phyloP scores from a whole-genome alignment of 352 stramenopile species.

The Albugo candida region DNA sequence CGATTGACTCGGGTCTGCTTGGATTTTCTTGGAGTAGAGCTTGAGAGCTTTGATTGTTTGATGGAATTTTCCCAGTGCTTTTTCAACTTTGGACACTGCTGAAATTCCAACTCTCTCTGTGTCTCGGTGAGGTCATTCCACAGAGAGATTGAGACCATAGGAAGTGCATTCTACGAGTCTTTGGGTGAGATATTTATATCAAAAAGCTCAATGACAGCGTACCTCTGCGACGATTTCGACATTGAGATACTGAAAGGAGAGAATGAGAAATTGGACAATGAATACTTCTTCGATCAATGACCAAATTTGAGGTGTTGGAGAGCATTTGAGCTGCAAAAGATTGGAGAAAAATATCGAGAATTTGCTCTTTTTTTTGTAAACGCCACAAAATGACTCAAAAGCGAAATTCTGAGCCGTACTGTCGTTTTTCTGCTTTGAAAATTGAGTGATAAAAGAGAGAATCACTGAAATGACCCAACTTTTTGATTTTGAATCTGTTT shows the following conservation, averaged over 20 bases:
- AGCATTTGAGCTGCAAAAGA: too few species aligned
- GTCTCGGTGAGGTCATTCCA: slow-evolving; percentile 36
- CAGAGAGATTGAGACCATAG: slow-evolving; percentile 35
- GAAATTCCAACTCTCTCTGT: slow-evolving; percentile 43
- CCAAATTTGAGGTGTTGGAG: slow-evolving; percentile 2
- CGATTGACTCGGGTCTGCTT: slow-evolving; percentile 1
- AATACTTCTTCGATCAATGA: slow-evolving; percentile 27
- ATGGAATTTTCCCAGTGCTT: slow-evolving; percentile 36
- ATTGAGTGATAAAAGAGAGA: too few species aligned
- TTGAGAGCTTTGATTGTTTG: neutral
- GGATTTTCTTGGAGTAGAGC: slow-evolving; percentile 1
- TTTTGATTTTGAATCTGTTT: too few species aligned
- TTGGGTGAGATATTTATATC: neutral
- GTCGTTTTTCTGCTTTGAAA: too few species aligned
- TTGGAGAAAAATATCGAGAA: too few species aligned
- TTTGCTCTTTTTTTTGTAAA: too few species aligned
- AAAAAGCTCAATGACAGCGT: neutral
- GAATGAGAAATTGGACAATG: slow-evolving; percentile 37
- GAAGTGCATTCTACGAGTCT: slow-evolving; percentile 16
- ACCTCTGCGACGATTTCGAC: slow-evolving; percentile 23
- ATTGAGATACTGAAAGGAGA: slow-evolving; percentile 38
- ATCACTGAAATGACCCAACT: too few species aligned
- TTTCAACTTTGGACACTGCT: slow-evolving; percentile 37
- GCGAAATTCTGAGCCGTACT: too few species aligned
- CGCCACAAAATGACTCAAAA: too few species aligned